Base-by-base conservation (phyloP, 768 basidiomycete species). In the Piloderma croceum region DNA sequence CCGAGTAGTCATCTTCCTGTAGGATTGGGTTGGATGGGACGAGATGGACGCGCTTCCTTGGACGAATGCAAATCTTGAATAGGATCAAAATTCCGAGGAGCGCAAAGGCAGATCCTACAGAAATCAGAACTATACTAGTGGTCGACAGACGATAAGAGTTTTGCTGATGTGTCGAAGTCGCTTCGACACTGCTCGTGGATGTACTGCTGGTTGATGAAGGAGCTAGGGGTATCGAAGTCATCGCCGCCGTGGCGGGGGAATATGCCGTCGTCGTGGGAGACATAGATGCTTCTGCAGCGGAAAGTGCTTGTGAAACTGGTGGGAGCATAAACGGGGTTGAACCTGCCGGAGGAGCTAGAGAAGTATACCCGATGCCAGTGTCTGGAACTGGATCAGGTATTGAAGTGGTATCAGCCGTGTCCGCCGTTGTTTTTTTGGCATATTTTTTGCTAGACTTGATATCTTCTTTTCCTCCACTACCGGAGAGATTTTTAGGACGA, bases 1-100 rank as follows among this genome's bases (percentile, higher is more conserved):
- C 67, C 19, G 74, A 71, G 10, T 68, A 57, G 44, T 68, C 72
- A 10, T 61, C 64, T 27, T 83, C 77, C 42, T 81, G 77, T 10
- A 82, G 63, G 34, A 84, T 80, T 0, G 84, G 85, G n/a, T 82
- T 67, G 22, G 84, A 88, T 3, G 83, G 85, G n/a, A 69, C 79
- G 5, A 77, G 82, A 15, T 69, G 74, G n/a, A 62, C 63, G 34
- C 69, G 73, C 27, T 70, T 70, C 15, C 62, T 65, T 18, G 77
- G 81, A 21, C 73, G 71, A 42, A 60, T 59, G 38, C 71, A 71
- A 44, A 74, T 53, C 43, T 65, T 76, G 45, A 70, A 51, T 11
- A 75, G 43, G 39, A 83, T 56, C 43, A 72, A 63, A 24, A 74
- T 40, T 12, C 71, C 71, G 3, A 79, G 50, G 20, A 82, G 47